A percentile compares a stretch with the other conserved stretches of the same genome.
phyloP scores from a whole-genome alignment of 345 rosid species.

The Eucalyptus victrix region DNA sequence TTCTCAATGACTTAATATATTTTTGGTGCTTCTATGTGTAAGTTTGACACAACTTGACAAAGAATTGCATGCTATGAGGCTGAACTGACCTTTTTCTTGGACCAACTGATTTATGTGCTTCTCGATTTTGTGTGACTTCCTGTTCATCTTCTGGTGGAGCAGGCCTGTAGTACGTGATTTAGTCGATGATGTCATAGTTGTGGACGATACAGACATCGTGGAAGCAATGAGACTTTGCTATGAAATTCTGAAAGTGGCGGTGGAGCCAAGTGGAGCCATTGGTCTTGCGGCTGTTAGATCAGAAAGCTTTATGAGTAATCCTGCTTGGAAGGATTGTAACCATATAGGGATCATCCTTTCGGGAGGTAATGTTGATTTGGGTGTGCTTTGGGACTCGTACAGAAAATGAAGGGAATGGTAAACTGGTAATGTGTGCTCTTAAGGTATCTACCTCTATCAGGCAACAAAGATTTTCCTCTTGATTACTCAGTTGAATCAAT shows the following conservation, averaged over 20 bases:
- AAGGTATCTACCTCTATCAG: not conserved
- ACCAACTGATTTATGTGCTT: not conserved
- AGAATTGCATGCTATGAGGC: not conserved
- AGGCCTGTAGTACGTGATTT: constrained; percentile 82
- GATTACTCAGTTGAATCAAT: not conserved
- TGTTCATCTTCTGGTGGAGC: not conserved
- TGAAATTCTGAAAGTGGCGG: constrained; percentile 70
- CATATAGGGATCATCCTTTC: constrained; percentile 58
- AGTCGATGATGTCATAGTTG: constrained; percentile 57
- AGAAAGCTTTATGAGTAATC: constrained; percentile 36
- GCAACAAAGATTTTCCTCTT: not conserved
- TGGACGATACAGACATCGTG: constrained; percentile 59
- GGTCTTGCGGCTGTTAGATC: constrained; percentile 90
- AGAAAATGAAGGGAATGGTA: not conserved
- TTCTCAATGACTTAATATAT: not conserved
- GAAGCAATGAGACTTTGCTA: constrained; percentile 83
- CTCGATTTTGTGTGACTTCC: not conserved
- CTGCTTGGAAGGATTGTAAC: constrained; percentile 41
- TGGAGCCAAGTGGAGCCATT: constrained; percentile 94
- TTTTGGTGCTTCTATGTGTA: not conserved
- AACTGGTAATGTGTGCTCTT: not conserved
- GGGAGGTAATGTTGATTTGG: constrained; percentile 84
- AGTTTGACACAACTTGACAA: not conserved
- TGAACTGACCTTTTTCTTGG: not conserved
- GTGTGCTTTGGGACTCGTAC: constrained; percentile 55